These are phyloP conservation scores for Irpex sp. DNA, from an alignment of 1,284 basidiomycete species.

Conservation along the genomic window DNA sequence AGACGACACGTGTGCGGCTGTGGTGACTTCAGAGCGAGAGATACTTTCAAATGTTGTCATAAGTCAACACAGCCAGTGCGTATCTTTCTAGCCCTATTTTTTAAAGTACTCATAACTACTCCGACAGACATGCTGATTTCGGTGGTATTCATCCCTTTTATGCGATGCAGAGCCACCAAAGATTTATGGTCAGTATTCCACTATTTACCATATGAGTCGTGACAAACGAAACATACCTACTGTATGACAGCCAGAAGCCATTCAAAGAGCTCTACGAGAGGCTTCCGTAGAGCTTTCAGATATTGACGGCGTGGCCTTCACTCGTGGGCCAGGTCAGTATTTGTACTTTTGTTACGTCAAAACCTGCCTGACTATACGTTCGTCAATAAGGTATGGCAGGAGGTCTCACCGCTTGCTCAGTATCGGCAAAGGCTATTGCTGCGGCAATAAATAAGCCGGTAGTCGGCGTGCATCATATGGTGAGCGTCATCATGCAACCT, in stretches of 20 bases:
- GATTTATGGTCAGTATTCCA: slow-evolving; percentile 59
- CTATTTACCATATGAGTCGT: no score
- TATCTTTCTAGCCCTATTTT: not conserved
- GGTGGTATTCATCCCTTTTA: slow-evolving; percentile 84
- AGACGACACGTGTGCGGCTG: slow-evolving; percentile 86
- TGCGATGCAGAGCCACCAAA: slow-evolving; percentile 74
- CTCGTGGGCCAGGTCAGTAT: slow-evolving; percentile 76
- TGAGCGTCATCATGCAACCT: slow-evolving; percentile 27
- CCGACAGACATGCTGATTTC: slow-evolving; percentile 54
- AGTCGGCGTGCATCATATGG: slow-evolving; percentile 94
- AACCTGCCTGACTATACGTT: not conserved
- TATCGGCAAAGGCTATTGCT: slow-evolving; percentile 80
- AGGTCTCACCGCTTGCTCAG: slow-evolving; percentile 75
- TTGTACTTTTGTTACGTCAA: not conserved
- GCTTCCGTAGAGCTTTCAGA: slow-evolving; percentile 57
- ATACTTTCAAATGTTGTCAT: slow-evolving; percentile 83
- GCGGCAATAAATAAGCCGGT: slow-evolving; percentile 75
- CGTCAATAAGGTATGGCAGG: slow-evolving; percentile 54
- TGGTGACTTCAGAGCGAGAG: slow-evolving; percentile 64
- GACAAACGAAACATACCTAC: no score
- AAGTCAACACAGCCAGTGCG: slow-evolving; percentile 69
- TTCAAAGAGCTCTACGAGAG: slow-evolving; percentile 63
- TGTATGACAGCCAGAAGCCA: slow-evolving; percentile 63
- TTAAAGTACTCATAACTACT: not conserved
- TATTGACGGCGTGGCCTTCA: slow-evolving; percentile 87